Percentiles rank a stretch among this genome's conserved stretches.
phyloP scores from a whole-genome alignment of 78 protist species.

The Dictyostelium brefeldianum region DNA sequence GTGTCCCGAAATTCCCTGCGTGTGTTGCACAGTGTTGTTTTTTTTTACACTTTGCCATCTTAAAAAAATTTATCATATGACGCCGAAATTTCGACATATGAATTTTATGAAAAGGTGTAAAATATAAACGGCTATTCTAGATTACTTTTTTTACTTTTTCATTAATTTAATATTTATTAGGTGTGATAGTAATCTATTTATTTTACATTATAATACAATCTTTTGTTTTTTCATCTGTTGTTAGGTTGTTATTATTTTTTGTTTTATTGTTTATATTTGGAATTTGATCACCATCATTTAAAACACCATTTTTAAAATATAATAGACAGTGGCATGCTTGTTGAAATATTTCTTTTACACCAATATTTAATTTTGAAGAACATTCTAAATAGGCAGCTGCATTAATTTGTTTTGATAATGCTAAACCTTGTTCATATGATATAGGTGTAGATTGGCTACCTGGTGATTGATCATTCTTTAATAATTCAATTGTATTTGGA shows the following conservation, averaged over 20 bases:
- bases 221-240: not conserved
- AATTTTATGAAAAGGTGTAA: too few species aligned
- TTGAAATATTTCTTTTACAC: constrained; percentile 96
- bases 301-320: not conserved
- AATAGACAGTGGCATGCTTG: constrained; percentile 89
- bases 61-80: too few species aligned
- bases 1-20: too few species aligned
- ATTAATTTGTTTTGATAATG: constrained; percentile 76
- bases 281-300: not conserved
- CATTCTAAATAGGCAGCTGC: constrained; percentile 95
- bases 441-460: too few species aligned
- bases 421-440: constrained; percentile 67
- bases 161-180: too few species aligned
- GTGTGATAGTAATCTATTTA: too few species aligned
- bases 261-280: not conserved
- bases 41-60: too few species aligned
- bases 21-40: too few species aligned
- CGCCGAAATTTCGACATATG: too few species aligned
- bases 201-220: not conserved
- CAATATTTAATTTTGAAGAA: constrained; percentile 93
- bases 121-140: too few species aligned
- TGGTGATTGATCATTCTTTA: constrained; percentile 15
- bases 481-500: not conserved
- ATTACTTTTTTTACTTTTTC: too few species aligned
- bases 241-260: not conserved